Percentiles rank a stretch among this genome's conserved stretches.
These are phyloP conservation scores for Rhodotorula sp. DNA, from an alignment of 1,284 basidiomycete genomes.

Conservation along the genomic window DNA sequence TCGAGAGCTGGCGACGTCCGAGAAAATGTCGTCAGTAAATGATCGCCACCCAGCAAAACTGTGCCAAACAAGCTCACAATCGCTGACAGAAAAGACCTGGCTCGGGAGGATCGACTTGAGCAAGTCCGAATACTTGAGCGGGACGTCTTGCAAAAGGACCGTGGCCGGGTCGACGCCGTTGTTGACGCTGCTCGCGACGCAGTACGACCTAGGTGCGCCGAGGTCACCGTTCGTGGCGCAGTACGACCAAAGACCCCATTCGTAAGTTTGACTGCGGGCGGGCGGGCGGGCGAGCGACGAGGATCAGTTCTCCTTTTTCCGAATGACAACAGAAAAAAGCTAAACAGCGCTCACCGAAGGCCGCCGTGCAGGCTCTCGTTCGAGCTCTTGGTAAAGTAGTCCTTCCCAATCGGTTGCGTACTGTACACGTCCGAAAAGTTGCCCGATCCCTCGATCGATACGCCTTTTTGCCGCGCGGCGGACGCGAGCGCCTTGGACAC, in stretches of 20 bases:
- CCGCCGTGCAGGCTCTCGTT: conserved; percentile 29
- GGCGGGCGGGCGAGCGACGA: neutral
- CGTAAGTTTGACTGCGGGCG: neutral
- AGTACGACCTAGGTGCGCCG: conserved; percentile 29
- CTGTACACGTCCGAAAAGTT: conserved; percentile 27
- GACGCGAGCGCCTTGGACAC: conserved; percentile 27
- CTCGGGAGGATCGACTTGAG: conserved; percentile 29
- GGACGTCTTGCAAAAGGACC: conserved; percentile 37
- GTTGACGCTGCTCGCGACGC: conserved; percentile 31
- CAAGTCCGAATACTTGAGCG: conserved; percentile 17
- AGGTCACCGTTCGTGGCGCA: conserved; percentile 31
- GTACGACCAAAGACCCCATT: conserved; percentile 10
- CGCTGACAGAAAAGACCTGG: conserved; percentile 32
- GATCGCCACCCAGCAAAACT: conserved; percentile 12
- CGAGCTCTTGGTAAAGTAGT: conserved; percentile 16
- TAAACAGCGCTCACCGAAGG: conserved; percentile 41
- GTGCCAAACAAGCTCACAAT: conserved; percentile 12
- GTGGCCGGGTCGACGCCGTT: conserved; percentile 35
- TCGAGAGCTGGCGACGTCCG: conserved; percentile 21
- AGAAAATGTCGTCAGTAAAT: neutral
- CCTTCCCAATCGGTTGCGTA: neutral
- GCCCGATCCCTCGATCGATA: too few species aligned
- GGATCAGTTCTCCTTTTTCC: neutral
- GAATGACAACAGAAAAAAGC: neutral
- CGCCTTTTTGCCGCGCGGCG: conserved; percentile 2